Conservation (phyloP, 768 basidiomycete genomes). For the Mycena vulgaris region DNA sequence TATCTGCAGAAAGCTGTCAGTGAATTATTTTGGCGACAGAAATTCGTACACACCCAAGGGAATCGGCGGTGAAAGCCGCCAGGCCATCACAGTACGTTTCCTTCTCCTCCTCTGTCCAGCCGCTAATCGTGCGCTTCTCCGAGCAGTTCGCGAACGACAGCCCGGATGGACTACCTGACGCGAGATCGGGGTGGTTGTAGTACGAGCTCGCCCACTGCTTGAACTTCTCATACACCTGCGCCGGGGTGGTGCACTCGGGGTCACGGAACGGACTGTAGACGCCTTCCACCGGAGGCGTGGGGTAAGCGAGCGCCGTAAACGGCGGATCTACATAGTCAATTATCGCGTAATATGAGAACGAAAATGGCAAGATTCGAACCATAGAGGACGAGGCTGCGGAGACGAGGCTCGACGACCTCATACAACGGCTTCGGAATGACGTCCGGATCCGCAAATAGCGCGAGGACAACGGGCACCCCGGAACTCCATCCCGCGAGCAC, state of each 20-base stretch:
- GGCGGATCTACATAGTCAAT: too few species aligned
- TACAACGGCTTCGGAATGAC: slow-evolving; percentile 43
- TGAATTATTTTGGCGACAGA: too few species aligned
- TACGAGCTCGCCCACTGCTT: slow-evolving; percentile 46
- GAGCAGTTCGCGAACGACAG: slow-evolving; percentile 3
- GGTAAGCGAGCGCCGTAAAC: not conserved
- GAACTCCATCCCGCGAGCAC: slow-evolving; percentile 58
- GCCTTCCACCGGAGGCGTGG: not conserved
- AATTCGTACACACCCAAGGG: too few species aligned
- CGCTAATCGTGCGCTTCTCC: not conserved
- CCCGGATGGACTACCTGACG: slow-evolving; percentile 5
- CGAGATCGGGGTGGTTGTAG: slow-evolving; percentile 41
- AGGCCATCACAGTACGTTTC: not conserved
- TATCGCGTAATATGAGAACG: too few species aligned
- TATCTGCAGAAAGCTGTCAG: not conserved
- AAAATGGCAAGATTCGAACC: slow-evolving; percentile 42
- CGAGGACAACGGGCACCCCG: slow-evolving; percentile 47
- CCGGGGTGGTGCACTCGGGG: not conserved
- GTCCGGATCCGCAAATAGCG: slow-evolving; percentile 47
- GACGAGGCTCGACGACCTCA: slow-evolving; percentile 46
- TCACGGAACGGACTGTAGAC: not conserved
- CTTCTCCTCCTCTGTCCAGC: slow-evolving; percentile 19
- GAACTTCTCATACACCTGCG: slow-evolving; percentile 45
- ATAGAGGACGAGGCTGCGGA: slow-evolving; percentile 50
- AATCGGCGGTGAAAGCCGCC: not conserved